Percentiles rank a stretch among this genome's conserved stretches.
phyloP scores from a whole-genome alignment of 2,329 filamentous ascomycete genomes.

The Cyanodermella asteris region DNA sequence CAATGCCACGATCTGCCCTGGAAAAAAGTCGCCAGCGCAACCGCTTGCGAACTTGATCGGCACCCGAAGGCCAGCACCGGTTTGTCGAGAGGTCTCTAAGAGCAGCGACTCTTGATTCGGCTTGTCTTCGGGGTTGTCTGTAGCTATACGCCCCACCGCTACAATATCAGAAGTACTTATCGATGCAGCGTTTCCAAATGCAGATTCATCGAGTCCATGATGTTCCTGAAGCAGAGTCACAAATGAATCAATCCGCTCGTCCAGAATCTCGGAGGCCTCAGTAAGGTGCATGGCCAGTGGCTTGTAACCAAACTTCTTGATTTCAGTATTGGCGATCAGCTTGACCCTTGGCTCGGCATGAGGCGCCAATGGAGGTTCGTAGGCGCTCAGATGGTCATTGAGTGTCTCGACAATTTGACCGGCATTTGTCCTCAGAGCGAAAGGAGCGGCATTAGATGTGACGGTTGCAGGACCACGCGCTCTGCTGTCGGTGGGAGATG shows the following conservation, averaged over 20 bases:
- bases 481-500: constrained; percentile 26
- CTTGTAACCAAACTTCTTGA: constrained; percentile 79
- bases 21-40: constrained; percentile 62
- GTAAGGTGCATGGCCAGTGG: constrained; percentile 87
- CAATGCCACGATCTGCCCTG: constrained; percentile 78
- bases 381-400: constrained; percentile 47
- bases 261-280: constrained; percentile 77
- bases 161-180: constrained; percentile 74
- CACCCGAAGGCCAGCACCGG: constrained; percentile 61
- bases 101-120: constrained; percentile 70
- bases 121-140: constrained; percentile 65
- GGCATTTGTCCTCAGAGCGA: constrained; percentile 54
- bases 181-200: constrained; percentile 68
- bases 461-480: constrained; percentile 14
- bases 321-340: constrained; percentile 65
- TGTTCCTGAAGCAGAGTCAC: constrained; percentile 49
- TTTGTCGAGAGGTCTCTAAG: constrained; percentile 67
- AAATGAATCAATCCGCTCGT: constrained; percentile 89
- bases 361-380: constrained; percentile 49
- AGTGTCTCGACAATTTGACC: constrained; percentile 69
- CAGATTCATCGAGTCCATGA: constrained; percentile 53
- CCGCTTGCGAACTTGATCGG: constrained; percentile 55
- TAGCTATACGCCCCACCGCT: constrained; percentile 78
- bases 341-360: constrained; percentile 60
- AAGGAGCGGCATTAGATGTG: constrained; percentile 32